Evolutionary conservation across 1,284 basidiomycete genomes (phyloP).

Genomic region (Trametes versicolor): DNA sequence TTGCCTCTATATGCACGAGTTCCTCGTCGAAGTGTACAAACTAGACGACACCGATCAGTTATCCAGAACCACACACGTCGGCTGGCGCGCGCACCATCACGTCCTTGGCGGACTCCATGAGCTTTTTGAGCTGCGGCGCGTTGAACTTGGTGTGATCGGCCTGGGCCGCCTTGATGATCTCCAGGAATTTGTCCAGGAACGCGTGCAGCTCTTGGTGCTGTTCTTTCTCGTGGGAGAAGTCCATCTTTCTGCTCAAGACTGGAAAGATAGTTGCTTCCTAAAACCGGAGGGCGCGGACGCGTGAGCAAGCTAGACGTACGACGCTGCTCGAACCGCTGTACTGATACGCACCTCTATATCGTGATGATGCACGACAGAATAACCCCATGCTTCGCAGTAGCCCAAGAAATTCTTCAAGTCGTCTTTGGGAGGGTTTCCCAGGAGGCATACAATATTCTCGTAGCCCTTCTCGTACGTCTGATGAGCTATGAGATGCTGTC

Average conservation of each 20-base stretch:
- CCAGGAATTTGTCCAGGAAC: constrained; percentile 43
- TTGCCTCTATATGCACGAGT: constrained; percentile 44
- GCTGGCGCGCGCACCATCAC: constrained; percentile 40
- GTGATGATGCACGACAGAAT: constrained; percentile 46
- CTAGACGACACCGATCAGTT: constrained; percentile 28
- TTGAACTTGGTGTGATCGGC: constrained; percentile 45
- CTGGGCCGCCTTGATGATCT: constrained; percentile 38
- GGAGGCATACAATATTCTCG: constrained; percentile 45
- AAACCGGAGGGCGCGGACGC: neutral
- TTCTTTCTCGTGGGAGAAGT: constrained; percentile 48
- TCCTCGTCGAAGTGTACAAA: constrained; percentile 50
- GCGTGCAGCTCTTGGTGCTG: constrained; percentile 49
- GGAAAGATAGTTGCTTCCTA: constrained; percentile 48
- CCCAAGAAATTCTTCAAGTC: constrained; percentile 53
- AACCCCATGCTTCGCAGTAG: constrained; percentile 50
- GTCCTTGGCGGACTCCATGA: constrained; percentile 42
- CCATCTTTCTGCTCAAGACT: constrained; percentile 47
- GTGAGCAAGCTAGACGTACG: neutral
- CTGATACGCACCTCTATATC: constrained; percentile 42
- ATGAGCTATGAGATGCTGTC: constrained; percentile 1
- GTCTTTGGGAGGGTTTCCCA: constrained; percentile 46
- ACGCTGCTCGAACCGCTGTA: neutral
- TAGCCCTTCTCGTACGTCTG: constrained; percentile 38
- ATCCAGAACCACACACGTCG: neutral
- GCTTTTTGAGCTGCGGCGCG: constrained; percentile 36